A percentile compares a stretch with the other conserved stretches of the same genome.
Conservation (phyloP, 345 rosid genomes). For the Populus davidiana region DNA sequence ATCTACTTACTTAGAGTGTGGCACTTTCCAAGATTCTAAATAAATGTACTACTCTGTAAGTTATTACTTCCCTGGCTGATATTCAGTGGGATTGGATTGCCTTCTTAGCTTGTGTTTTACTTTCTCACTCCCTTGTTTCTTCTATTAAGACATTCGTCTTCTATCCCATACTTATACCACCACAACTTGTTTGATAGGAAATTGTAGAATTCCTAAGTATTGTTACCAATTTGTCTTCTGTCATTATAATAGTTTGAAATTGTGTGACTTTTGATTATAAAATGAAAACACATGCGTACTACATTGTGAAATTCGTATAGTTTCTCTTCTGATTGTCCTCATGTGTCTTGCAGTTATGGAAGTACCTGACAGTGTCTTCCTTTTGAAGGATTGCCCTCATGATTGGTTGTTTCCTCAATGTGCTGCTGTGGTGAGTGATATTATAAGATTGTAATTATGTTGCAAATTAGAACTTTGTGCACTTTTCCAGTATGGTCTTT, state of each 20-base stretch:
- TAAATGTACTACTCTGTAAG: not conserved
- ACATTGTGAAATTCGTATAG: not conserved
- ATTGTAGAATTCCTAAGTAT: not conserved
- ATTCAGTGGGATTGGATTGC: not conserved
- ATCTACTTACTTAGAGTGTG: not conserved
- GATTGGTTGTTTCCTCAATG: conserved; percentile 99
- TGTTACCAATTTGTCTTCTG: not conserved
- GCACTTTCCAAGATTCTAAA: not conserved
- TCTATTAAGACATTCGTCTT: not conserved
- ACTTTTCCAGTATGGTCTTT: not conserved
- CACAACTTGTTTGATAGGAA: not conserved
- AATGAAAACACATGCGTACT: not conserved
- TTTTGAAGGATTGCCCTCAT: conserved; percentile 91
- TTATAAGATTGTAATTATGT: not conserved
- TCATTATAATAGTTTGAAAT: not conserved
- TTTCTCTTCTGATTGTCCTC: conserved; percentile 11
- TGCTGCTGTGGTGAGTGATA: conserved; percentile 76
- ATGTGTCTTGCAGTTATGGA: conserved; percentile 56
- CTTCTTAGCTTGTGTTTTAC: not conserved
- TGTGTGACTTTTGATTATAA: not conserved
- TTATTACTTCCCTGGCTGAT: not conserved
- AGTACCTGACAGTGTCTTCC: conserved; percentile 63
- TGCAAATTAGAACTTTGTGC: not conserved
- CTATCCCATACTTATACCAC: not conserved
- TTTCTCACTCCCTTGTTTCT: not conserved